These are phyloP conservation scores for Diaporthe amygdali DNA, from an alignment of 2,329 filamentous ascomycete genomes.

Conservation along the genomic window DNA sequence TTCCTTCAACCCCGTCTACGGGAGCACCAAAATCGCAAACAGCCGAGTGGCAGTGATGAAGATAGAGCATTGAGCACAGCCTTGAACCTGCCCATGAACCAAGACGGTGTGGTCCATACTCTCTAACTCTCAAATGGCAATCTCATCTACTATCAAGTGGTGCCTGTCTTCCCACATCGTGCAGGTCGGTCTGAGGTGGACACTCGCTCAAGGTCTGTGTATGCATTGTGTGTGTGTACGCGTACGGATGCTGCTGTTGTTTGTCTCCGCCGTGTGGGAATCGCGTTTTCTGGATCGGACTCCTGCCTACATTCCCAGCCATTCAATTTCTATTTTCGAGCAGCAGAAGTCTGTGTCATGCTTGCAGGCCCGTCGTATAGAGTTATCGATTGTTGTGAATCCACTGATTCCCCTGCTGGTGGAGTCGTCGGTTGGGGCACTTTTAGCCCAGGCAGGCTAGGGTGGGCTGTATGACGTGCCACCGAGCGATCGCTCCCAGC, in stretches of 20 bases:
- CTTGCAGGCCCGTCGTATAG: conserved; percentile 1
- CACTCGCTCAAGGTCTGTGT: background rate
- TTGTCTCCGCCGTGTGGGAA: conserved; percentile 1
- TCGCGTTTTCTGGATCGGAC: background rate
- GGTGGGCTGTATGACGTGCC: conserved; percentile 2
- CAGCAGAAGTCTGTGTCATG: background rate
- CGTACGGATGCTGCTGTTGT: background rate
- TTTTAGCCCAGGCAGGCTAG: background rate
- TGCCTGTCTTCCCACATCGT: background rate
- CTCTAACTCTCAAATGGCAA: background rate
- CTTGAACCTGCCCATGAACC: background rate
- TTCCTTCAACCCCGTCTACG: too few relatives aligned
- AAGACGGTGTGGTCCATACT: background rate
- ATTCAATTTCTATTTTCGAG: conserved; percentile 16
- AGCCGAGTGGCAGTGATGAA: background rate
- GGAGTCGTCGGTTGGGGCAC: background rate
- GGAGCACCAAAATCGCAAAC: too few relatives aligned
- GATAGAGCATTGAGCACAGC: background rate
- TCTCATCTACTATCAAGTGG: background rate
- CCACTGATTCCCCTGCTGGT: background rate
- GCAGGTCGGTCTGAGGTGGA: background rate
- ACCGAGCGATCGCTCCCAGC: background rate
- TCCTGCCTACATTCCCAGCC: conserved; percentile 16
- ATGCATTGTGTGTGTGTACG: background rate
- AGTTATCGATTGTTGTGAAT: background rate